Conservation (phyloP, 108 stramenopile genomes). For the Craspedostauros australis region DNA sequence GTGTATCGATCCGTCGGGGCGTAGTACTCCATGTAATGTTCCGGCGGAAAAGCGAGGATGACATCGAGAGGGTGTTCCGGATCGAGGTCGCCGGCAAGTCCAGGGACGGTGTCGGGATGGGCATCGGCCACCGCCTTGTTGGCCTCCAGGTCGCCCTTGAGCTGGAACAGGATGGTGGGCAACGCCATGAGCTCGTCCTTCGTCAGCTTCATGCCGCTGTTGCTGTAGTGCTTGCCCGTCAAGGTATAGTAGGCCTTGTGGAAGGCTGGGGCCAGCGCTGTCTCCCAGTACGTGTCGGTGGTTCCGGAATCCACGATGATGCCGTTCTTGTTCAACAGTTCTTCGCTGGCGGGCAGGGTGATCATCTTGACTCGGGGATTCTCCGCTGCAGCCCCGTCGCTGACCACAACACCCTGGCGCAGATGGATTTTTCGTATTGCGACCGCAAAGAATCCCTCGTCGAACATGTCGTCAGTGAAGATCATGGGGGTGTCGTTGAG, state of each 20-base stretch:
- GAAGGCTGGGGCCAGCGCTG: conserved; percentile 44
- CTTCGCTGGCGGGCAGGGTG: conserved; percentile 12
- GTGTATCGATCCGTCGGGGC: conserved; percentile 36
- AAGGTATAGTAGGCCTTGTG: conserved; percentile 46
- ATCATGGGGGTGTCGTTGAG: conserved; percentile 80
- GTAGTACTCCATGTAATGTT: conserved; percentile 79
- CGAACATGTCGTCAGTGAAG: conserved; percentile 38
- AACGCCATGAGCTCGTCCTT: conserved; percentile 47
- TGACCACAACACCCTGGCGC: conserved; percentile 32
- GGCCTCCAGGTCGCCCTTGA: conserved; percentile 34
- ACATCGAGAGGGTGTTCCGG: conserved; percentile 57
- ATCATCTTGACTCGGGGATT: conserved; percentile 19
- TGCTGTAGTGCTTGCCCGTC: conserved; percentile 40
- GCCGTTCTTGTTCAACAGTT: conserved; percentile 56
- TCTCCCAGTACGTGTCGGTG: conserved; percentile 91
- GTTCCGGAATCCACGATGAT: conserved; percentile 97
- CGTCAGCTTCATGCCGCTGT: conserved; percentile 35
- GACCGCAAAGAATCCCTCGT: conserved; percentile 71
- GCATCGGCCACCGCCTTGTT: conserved; percentile 32
- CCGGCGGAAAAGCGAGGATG: conserved; percentile 69
- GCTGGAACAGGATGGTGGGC: conserved; percentile 82
- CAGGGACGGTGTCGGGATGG: conserved; percentile 21
- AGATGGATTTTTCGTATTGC: conserved; percentile 57
- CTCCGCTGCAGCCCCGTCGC: conserved; percentile 10
- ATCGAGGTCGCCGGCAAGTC: conserved; percentile 48